Conservation (phyloP, 805 yeast species). For the Teunomyces aglyptinius region DNA sequence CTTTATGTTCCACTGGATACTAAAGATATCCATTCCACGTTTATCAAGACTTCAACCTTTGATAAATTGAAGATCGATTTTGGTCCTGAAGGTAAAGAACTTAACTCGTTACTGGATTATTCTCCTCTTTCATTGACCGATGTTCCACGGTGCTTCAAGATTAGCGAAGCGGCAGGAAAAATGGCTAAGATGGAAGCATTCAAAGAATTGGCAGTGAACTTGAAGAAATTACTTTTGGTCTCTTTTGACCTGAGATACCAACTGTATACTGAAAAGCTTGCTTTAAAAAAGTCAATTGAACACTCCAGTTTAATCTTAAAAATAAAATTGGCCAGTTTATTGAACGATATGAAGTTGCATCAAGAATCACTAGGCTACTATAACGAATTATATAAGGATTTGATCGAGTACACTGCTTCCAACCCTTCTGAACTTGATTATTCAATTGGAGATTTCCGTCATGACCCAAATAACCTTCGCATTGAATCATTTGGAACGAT, state of each 20-base stretch:
- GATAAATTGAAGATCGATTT: conserved; percentile 60
- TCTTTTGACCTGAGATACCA: conserved; percentile 44
- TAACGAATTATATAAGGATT: conserved; percentile 39
- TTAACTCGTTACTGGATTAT: conserved; percentile 9
- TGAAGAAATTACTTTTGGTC: conserved; percentile 50
- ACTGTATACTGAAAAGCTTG: conserved; percentile 10
- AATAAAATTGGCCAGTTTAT: conserved; percentile 51
- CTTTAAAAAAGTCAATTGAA: neutral
- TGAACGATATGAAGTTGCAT: conserved; percentile 52
- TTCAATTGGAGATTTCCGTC: neutral
- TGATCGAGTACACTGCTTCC: conserved; percentile 6
- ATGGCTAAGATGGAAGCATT: conserved; percentile 50
- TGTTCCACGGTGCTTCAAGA: conserved; percentile 38
- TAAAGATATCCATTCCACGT: conserved; percentile 32
- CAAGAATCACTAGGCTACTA: conserved; percentile 61
- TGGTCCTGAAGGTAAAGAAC: conserved; percentile 38
- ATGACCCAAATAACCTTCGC: neutral
- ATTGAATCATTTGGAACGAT: neutral
- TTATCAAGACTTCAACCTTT: conserved; percentile 46
- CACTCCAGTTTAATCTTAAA: conserved; percentile 36
- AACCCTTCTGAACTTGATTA: neutral
- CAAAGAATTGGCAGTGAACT: conserved; percentile 40
- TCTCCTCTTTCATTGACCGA: conserved; percentile 5
- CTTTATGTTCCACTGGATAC: conserved; percentile 44
- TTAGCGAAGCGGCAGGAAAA: conserved; percentile 34